These are phyloP conservation scores for Didymella sp. DNA, from an alignment of 2,329 filamentous ascomycete species.

Conservation along the genomic window DNA sequence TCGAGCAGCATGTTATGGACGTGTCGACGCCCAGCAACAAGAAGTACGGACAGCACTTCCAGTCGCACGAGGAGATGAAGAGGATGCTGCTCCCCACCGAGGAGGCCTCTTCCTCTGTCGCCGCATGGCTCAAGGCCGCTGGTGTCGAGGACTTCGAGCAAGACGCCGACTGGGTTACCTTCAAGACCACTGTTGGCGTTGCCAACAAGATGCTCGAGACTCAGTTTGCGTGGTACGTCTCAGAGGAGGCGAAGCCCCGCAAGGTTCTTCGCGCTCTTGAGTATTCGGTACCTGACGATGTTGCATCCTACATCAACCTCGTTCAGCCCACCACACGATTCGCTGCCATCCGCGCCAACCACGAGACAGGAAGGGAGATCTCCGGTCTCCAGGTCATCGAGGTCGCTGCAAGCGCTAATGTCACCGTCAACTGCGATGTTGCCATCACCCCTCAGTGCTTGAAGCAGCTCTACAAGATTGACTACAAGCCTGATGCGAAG, in stretches of 20 bases:
- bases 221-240: constrained; percentile 55
- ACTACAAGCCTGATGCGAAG: constrained; percentile 54
- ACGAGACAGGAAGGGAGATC: constrained; percentile 30
- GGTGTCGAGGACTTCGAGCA: constrained; percentile 49
- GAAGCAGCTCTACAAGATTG: constrained; percentile 59
- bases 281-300: constrained; percentile 52
- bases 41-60: constrained; percentile 59
- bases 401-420: constrained; percentile 23
- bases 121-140: constrained; percentile 54
- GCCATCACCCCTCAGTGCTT: constrained; percentile 57
- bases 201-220: constrained; percentile 57
- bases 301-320: constrained; percentile 53
- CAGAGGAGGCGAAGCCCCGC: constrained; percentile 45
- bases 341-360: constrained; percentile 41
- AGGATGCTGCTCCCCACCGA: constrained; percentile 52
- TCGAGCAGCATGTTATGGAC: constrained; percentile 50
- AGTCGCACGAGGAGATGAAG: constrained; percentile 53
- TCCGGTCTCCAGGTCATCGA: constrained; percentile 20
- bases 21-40: constrained; percentile 57
- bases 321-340: constrained; percentile 62
- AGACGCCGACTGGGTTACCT: constrained; percentile 48
- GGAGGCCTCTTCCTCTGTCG: constrained; percentile 48
- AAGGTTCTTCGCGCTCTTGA: constrained; percentile 54
- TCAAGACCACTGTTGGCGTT: constrained; percentile 50
- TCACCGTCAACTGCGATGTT: constrained; percentile 30